A percentile compares a stretch with the other conserved stretches of the same genome.
Conservation (phyloP, 2,329 filamentous ascomycete species). For the Colletotrichum siamense region DNA sequence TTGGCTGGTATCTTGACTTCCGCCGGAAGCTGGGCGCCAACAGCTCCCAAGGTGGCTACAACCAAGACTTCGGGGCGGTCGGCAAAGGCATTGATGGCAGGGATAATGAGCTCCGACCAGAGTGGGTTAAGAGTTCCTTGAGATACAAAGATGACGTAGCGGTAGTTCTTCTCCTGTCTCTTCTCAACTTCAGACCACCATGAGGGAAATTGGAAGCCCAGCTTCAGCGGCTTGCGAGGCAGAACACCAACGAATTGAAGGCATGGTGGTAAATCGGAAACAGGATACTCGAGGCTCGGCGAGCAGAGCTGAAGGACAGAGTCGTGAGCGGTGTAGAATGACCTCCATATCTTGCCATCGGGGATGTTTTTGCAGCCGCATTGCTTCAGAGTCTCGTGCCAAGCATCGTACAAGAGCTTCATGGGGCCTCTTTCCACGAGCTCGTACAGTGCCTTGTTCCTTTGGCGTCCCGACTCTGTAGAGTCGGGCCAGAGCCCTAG, state of each 20-base stretch:
- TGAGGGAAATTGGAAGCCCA: constrained; percentile 36
- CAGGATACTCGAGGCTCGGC: constrained; percentile 43
- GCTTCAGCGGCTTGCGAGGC: constrained; percentile 33
- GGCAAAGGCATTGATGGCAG: constrained; percentile 47
- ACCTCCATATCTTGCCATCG: background rate
- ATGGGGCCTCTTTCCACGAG: constrained; percentile 18
- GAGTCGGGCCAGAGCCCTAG: constrained; percentile 33
- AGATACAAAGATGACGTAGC: constrained; percentile 45
- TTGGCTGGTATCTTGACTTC: constrained; percentile 38
- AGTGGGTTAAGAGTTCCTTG: constrained; percentile 51
- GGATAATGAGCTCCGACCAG: constrained; percentile 47
- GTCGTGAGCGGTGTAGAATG: constrained; percentile 29
- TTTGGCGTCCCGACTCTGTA: constrained; percentile 30
- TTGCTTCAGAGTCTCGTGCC: background rate
- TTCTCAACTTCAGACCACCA: constrained; percentile 51
- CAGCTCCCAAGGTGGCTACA: constrained; percentile 34
- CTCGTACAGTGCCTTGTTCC: constrained; percentile 26
- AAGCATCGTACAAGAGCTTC: constrained; percentile 11
- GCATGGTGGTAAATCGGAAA: constrained; percentile 38
- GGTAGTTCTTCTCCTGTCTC: background rate
- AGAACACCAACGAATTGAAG: constrained; percentile 50
- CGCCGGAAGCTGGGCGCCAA: constrained; percentile 20
- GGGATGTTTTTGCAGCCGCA: constrained; percentile 5
- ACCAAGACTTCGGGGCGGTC: constrained; percentile 41
- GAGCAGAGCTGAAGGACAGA: constrained; percentile 41